Evolutionary conservation across 306 rosid species (phyloP).

Genomic region (Lablab purpureus): DNA sequence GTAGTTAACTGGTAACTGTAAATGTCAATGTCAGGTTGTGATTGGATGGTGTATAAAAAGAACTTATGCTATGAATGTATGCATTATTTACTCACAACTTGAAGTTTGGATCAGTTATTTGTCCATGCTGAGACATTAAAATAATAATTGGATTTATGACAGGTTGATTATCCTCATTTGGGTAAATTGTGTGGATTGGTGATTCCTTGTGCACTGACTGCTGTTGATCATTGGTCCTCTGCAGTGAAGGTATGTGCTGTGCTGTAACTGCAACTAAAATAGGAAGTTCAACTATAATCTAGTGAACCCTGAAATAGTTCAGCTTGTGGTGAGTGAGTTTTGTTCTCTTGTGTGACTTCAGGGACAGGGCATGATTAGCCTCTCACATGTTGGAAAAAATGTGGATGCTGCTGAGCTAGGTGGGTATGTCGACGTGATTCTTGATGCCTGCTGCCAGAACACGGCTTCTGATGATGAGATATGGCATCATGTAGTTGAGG

Average conservation of each 20-base stretch:
- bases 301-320: conserved; percentile 18
- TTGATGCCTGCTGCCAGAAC: conserved; percentile 98
- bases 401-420: conserved; percentile 71
- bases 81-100: neutral
- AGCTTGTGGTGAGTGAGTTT: neutral
- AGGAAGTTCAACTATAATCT: neutral
- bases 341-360: conserved; percentile 47
- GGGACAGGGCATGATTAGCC: conserved; percentile 87
- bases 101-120: conserved; percentile 29
- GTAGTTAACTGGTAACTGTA: neutral
- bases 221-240: conserved; percentile 94
- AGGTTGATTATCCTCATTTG: conserved; percentile 85
- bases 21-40: too few relatives aligned
- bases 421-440: conserved; percentile 76
- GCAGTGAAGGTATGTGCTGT: conserved; percentile 78
- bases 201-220: conserved; percentile 88
- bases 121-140: conserved; percentile 32
- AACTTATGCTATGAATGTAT: too few relatives aligned
- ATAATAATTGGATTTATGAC: conserved; percentile 33
- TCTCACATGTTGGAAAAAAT: conserved; percentile 71
- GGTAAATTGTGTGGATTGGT: conserved; percentile 74
- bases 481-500: conserved; percentile 82
- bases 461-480: conserved; percentile 78
- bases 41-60: too few relatives aligned
- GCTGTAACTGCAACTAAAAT: conserved; percentile 28